phyloP scores from a whole-genome alignment of 106 monocot genomes.

The Apostasia shenzhenica region DNA sequence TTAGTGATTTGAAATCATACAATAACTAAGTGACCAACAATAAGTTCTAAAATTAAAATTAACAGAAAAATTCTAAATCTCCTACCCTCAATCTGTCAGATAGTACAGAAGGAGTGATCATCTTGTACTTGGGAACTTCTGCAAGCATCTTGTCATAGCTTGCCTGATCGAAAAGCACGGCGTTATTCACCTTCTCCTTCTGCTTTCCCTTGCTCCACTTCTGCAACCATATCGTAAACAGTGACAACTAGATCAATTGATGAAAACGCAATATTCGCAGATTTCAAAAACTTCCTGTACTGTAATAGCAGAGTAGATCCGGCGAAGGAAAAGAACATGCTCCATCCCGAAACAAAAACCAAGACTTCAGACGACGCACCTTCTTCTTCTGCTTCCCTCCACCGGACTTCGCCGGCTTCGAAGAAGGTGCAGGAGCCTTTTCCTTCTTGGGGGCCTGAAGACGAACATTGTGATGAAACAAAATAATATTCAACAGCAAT shows the following conservation, averaged over 20 bases:
- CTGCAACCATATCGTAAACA: conserved; percentile 12
- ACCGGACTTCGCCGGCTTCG: conserved; percentile 37
- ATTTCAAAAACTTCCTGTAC: too few species aligned
- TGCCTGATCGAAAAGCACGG: conserved; percentile 36
- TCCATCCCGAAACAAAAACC: too few species aligned
- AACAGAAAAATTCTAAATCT: too few species aligned
- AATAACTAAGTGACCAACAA: too few species aligned
- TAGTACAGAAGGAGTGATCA: conserved; percentile 40
- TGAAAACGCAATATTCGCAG: background rate
- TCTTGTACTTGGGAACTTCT: conserved; percentile 46
- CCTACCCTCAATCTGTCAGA: conserved; percentile 40
- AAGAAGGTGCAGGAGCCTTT: conserved; percentile 26
- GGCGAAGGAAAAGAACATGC: too few species aligned
- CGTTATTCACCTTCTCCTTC: conserved; percentile 40
- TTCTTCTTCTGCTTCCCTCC: conserved; percentile 47
- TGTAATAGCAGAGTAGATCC: too few species aligned
- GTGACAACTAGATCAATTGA: background rate
- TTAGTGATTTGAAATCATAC: too few species aligned
- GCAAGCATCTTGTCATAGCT: conserved; percentile 43
- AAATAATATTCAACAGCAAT: too few species aligned
- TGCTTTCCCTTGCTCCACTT: conserved; percentile 42
- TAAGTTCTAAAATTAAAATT: too few species aligned
- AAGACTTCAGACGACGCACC: conserved; percentile 2
- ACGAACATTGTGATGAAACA: background rate
- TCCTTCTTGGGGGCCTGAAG: conserved; percentile 37